phyloP scores from a whole-genome alignment of 441 rosid genomes.

The Eruca vesicaria region DNA sequence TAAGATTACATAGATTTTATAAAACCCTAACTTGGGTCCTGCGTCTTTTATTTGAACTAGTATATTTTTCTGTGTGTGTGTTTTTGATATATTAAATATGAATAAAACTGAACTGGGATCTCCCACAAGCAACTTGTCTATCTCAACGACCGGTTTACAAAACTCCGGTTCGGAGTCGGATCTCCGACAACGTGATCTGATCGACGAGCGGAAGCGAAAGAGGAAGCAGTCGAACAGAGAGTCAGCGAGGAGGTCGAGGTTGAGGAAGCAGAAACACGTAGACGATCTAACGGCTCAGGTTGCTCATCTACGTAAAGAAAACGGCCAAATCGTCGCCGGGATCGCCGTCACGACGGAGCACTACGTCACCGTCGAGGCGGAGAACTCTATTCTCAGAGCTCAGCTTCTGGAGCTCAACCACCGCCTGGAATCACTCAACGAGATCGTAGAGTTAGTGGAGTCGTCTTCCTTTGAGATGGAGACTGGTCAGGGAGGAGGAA shows the following conservation, averaged over 20 bases:
- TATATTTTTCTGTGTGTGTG: neutral
- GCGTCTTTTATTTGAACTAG: constrained; percentile 42
- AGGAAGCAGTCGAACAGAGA: constrained; percentile 85
- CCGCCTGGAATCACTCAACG: constrained; percentile 61
- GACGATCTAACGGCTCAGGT: constrained; percentile 62
- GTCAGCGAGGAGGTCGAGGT: constrained; percentile 87
- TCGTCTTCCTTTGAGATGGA: constrained; percentile 25
- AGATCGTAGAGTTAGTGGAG: constrained; percentile 42
- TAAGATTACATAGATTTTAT: neutral
- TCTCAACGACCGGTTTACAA: constrained; percentile 28
- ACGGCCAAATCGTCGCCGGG: constrained; percentile 48
- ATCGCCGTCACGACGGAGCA: constrained; percentile 52
- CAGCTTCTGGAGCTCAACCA: constrained; percentile 66
- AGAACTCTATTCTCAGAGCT: constrained; percentile 73
- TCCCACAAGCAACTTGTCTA: constrained; percentile 56
- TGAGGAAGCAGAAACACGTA: constrained; percentile 83
- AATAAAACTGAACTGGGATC: constrained; percentile 48
- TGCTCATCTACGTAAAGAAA: constrained; percentile 49
- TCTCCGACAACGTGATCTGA: constrained; percentile 40
- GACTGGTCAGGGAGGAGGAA: constrained; percentile 16
- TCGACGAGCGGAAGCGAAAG: constrained; percentile 78
- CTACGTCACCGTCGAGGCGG: constrained; percentile 55
- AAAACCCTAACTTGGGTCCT: constrained; percentile 21
- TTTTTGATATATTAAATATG: neutral
- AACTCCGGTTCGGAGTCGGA: constrained; percentile 81